A percentile compares a stretch with the other conserved stretches of the same genome.
Evolutionary conservation across 2,329 filamentous ascomycete genomes (phyloP).

Genomic region (Hypoxylon sp.): DNA sequence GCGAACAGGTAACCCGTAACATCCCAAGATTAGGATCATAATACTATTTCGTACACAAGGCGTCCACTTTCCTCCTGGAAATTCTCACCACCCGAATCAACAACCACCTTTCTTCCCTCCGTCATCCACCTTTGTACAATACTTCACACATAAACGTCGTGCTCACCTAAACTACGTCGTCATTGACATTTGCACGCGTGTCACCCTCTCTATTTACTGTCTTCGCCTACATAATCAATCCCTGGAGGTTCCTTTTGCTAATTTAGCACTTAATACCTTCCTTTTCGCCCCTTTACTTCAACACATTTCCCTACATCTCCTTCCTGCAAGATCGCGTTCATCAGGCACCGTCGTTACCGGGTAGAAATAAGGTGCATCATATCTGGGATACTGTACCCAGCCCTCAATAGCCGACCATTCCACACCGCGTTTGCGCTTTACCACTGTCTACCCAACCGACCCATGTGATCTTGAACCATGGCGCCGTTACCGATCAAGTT

Average conservation of each 20-base stretch:
- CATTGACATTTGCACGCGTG: conserved; percentile 35
- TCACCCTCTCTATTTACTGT: conserved; percentile 48
- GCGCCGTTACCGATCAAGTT: conserved; percentile 91
- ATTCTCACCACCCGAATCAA: conserved; percentile 39
- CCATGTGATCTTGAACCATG: conserved; percentile 61
- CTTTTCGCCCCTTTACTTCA: conserved; percentile 37
- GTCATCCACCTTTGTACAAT: conserved; percentile 46
- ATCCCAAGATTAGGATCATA: conserved; percentile 40
- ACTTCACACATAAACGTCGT: conserved; percentile 38
- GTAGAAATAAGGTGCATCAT: conserved; percentile 20
- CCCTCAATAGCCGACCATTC: conserved; percentile 31
- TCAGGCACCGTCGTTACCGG: conserved; percentile 17
- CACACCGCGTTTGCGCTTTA: conserved; percentile 40
- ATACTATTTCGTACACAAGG: conserved; percentile 32
- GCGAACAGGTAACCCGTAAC: conserved; percentile 54
- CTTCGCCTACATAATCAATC: conserved; percentile 46
- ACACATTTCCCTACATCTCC: conserved; percentile 26
- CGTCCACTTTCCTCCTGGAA: conserved; percentile 46
- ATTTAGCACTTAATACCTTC: conserved; percentile 45
- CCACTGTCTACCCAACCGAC: conserved; percentile 31
- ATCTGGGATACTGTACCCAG: conserved; percentile 24
- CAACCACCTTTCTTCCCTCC: conserved; percentile 41
- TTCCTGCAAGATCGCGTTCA: conserved; percentile 28
- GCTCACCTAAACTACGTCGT: conserved; percentile 19
- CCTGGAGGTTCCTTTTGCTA: conserved; percentile 44